phyloP scores from a whole-genome alignment of 1,284 basidiomycete genomes.

The Gomphus sp. region DNA sequence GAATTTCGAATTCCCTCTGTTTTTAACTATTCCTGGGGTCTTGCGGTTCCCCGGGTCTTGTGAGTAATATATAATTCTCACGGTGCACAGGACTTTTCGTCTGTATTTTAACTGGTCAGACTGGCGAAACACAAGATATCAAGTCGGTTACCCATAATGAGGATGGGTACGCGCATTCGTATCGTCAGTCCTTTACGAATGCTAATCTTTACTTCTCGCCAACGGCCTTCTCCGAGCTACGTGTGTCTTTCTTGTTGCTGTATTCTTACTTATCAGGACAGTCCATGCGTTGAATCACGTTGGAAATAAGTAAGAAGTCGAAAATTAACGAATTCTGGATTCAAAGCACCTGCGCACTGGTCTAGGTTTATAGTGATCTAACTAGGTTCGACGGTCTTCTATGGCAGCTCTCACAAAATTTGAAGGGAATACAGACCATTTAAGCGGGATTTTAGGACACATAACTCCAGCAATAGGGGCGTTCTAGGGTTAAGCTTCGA shows the following conservation, averaged over 20 bases:
- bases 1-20: background rate
- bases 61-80: background rate
- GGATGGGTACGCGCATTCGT: background rate
- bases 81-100: background rate
- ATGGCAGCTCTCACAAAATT: background rate
- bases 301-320: too few relatives aligned
- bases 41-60: background rate
- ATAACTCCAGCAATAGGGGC: background rate
- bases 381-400: background rate
- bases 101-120: background rate
- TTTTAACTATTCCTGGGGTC: background rate
- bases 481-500: background rate
- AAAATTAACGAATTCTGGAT: too few relatives aligned
- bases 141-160: background rate
- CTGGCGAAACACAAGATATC: background rate
- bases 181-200: background rate
- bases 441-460: background rate
- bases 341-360: too few relatives aligned
- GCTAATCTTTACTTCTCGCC: background rate
- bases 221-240: too few relatives aligned
- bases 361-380: background rate
- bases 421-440: background rate
- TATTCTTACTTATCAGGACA: too few relatives aligned
- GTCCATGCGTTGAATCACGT: too few relatives aligned
- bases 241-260: too few relatives aligned